Conservation (phyloP, 2,329 filamentous ascomycete genomes). For the Emmonsia crescens region DNA sequence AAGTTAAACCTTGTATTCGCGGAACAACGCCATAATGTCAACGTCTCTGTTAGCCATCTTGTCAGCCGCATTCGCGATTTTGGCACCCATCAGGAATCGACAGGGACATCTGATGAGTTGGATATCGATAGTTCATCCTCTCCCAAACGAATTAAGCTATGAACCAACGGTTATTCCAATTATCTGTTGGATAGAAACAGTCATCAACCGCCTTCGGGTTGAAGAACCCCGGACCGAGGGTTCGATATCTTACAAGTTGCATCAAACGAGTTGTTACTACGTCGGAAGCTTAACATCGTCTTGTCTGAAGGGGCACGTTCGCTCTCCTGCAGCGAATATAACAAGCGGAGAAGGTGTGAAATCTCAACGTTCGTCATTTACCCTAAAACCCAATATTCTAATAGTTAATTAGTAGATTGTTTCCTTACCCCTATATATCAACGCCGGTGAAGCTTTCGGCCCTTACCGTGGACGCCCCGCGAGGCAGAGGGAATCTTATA, state of each 20-base stretch:
- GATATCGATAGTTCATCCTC: constrained; percentile 10
- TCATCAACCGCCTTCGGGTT: neutral
- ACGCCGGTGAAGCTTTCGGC: neutral
- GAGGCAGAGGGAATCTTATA: neutral
- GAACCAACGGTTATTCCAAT: neutral
- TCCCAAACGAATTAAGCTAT: constrained; percentile 11
- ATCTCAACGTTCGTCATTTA: neutral
- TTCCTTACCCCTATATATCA: neutral
- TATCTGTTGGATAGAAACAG: neutral
- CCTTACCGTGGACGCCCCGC: neutral
- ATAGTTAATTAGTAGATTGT: neutral
- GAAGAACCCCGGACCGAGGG: no score
- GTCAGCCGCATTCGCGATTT: constrained; percentile 21
- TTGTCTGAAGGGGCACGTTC: neutral
- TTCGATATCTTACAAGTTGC: neutral
- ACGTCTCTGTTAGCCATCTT: constrained; percentile 24
- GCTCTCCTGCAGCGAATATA: neutral
- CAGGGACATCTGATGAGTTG: constrained; percentile 8
- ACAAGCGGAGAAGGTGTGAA: neutral
- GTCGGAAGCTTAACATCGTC: neutral
- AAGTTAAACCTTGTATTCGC: constrained; percentile 28
- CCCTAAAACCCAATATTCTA: neutral
- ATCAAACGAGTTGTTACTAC: neutral
- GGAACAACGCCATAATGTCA: constrained; percentile 26
- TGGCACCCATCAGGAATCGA: constrained; percentile 14